Base-by-base conservation (phyloP, 768 basidiomycete species). In the Ramaria sp. region DNA sequence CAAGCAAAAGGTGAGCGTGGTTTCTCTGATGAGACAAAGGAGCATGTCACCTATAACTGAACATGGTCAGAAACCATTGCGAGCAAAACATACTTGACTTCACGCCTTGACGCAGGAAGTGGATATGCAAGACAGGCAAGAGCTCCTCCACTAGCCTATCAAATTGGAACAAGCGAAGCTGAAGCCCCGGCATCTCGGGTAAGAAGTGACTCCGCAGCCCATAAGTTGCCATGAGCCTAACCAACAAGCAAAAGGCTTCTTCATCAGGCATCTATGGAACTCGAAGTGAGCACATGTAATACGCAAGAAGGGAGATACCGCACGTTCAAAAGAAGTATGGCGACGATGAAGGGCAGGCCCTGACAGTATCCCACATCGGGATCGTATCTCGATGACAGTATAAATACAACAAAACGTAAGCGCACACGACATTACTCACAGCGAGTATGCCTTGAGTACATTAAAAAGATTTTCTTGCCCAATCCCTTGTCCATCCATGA, bases 51-150 rank as follows among this genome's bases (percentile, higher is more conserved):
- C 91, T 82, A 70, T 95, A 97, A 66, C 91, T 90, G 74, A 98
- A 98, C 68, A 99, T 72, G 0, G 96, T 98, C 67, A 99, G 75
- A 70, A 98, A 97, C 96, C 96, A 99, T 62, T 98, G 96, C 13
- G 91, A 92, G 65, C 91, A 95, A 67, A 88, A 98, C 93, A 99
- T 98, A 71, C 88, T 94, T 47, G 91, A 93, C 69, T 97, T 98
- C 66, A 98, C 74, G 31, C 94, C 95, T 70, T 96, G 89, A 31
- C 94, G 82, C 31, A 95, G 71, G 65, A 99, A 90, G 69, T 98
- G 96, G 22, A 95, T 73, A 65, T 98, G 92, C 6, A 98, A 74
- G 4, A 94, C 88, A 4, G 96, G 96, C 3, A 97, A 72, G 10
- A 95, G 66, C 62, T 99, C 96, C 67, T 99, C 96, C 45, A 96